A percentile compares a stretch with the other conserved stretches of the same genome.
Conservation (phyloP, 2,329 filamentous ascomycete species). For the Pestalotiopsis sp. region DNA sequence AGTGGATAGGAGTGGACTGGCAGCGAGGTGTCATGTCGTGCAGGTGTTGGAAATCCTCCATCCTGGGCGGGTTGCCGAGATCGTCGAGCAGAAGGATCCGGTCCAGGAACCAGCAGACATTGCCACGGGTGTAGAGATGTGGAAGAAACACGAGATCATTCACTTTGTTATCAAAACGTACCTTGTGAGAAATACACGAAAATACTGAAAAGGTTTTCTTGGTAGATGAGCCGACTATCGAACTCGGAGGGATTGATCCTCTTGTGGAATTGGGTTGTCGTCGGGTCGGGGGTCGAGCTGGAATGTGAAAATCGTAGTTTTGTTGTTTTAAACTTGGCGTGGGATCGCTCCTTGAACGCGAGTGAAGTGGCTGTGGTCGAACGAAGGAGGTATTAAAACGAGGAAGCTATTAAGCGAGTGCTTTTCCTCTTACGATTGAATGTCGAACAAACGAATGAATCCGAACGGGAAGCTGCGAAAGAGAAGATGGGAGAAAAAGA, state of each 20-base stretch:
- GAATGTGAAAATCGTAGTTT: constrained; percentile 16
- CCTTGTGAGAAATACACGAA: not conserved
- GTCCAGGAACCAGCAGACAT: not conserved
- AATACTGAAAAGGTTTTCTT: not conserved
- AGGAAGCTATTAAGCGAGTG: constrained; percentile 37
- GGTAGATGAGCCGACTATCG: not conserved
- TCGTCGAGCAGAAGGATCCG: not conserved
- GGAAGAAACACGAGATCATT: not conserved
- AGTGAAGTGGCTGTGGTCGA: not conserved
- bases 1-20: not conserved
- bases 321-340: constrained; percentile 12
- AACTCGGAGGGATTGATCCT: not conserved
- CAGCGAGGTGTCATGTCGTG: not conserved
- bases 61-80: not conserved
- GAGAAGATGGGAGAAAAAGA: constrained; percentile 21
- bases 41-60: not conserved
- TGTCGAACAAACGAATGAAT: constrained; percentile 42
- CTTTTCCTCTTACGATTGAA: constrained; percentile 33
- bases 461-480: constrained; percentile 33
- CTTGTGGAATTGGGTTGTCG: not conserved
- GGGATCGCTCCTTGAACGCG: constrained; percentile 14
- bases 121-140: not conserved
- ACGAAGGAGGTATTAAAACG: constrained; percentile 32
- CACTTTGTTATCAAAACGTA: not conserved
- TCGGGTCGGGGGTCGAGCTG: not conserved